Evolutionary conservation across 306 rosid species (phyloP), one percentile per base, ranked within the genome.

Genomic region (Abrus precatorius): DNA sequence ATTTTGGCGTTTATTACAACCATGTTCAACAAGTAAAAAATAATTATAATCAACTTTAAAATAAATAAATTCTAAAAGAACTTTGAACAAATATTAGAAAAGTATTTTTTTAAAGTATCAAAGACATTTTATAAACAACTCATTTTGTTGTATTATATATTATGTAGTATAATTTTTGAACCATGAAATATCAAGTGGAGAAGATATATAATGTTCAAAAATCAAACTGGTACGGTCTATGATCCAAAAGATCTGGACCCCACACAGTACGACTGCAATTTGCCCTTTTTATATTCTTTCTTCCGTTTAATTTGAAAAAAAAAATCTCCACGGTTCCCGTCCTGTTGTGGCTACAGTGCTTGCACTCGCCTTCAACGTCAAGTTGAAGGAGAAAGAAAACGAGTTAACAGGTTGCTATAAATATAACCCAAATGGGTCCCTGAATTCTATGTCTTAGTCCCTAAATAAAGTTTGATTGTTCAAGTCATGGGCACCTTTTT

Each of bases 401-500:
- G 4, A 32, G n/a, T 4, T 36, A 38, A 40, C 5, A 28, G 2
- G 1, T 11, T 36, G 6, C 47, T 81, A 75, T 68, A 74, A 57
- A 47, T 79, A 12, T 5, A 11, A 11, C 2, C 5, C 7, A 9
- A 4, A 43, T 1, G 3, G 7, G 20, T 32, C 4, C 54, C 2
- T 48, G 1, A 3, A 11, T 12, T 11, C 44, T 12, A 3, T 13
- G 6, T 47, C 29, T 13, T 0, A 52, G 28, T 12, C 8, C 1
- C 8, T 30, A 7, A 47, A 9, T 47, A 49, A 66, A 53, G 0
- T 8, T 11, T 41, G 20, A 3, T 9, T n/a, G 1, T 20, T 20
- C 20, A 54, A 30, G 28, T 6, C 6, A 92, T 92, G 97, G 92
- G 90, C 5, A 53, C 75, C 1, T 70, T 77, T 6, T 50, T 36